phyloP scores from a whole-genome alignment of 352 stramenopile genomes.

The Lagenidium giganteum region DNA sequence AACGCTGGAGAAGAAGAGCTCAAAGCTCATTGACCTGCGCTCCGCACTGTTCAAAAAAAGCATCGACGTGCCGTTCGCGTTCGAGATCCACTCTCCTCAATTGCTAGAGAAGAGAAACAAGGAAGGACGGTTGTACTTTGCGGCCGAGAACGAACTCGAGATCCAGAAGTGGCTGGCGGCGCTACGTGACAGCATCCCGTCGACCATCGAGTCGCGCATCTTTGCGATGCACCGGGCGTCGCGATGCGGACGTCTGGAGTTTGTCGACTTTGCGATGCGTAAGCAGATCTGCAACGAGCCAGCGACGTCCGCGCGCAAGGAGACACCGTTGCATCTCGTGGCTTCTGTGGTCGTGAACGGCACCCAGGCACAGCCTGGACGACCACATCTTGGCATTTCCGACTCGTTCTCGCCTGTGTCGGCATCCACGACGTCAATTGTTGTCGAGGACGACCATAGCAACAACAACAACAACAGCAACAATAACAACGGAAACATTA shows the following conservation, averaged over 20 bases:
- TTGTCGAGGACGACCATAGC: constrained; percentile 15
- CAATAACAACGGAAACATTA: constrained; percentile 1
- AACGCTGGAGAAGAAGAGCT: constrained; percentile 25
- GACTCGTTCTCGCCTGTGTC: constrained; percentile 22
- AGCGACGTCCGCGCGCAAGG: constrained; percentile 16
- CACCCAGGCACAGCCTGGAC: neutral
- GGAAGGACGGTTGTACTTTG: constrained; percentile 80
- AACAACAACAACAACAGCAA: constrained; percentile 22
- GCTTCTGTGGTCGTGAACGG: constrained; percentile 14
- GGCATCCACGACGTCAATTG: constrained; percentile 10
- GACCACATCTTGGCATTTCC: neutral
- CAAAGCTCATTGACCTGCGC: constrained; percentile 44
- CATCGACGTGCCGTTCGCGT: constrained; percentile 54
- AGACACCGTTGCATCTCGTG: constrained; percentile 60
- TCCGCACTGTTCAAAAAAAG: constrained; percentile 61
- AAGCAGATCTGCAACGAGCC: constrained; percentile 36
- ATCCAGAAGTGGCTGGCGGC: constrained; percentile 83
- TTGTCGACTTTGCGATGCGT: constrained; percentile 38
- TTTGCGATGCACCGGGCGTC: constrained; percentile 62
- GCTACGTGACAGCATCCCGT: constrained; percentile 57
- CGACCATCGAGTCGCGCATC: constrained; percentile 46
- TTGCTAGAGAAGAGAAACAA: constrained; percentile 68
- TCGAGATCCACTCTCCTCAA: constrained; percentile 82
- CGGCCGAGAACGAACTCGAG: constrained; percentile 68
- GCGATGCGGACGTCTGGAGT: constrained; percentile 37